Conservation (phyloP, 148 eudicot genomes). For the Nepenthes mirabilis region DNA sequence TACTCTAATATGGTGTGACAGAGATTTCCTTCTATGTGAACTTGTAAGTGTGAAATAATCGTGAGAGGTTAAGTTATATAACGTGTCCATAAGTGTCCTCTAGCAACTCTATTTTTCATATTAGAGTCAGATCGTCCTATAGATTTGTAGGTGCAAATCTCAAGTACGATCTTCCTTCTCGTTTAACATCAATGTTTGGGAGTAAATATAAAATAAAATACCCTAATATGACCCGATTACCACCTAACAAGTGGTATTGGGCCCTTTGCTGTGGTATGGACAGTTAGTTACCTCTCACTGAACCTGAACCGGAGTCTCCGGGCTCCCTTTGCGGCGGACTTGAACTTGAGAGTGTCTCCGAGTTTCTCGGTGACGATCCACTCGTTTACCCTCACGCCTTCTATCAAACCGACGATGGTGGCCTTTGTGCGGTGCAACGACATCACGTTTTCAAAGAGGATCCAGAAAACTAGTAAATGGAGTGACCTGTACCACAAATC, state of each 20-base stretch:
- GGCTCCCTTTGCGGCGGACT: constrained; percentile 13
- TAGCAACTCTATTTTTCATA: no score
- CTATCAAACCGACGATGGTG: constrained; percentile 31
- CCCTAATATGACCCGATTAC: no score
- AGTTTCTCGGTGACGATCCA: constrained; percentile 41
- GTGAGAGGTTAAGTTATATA: no score
- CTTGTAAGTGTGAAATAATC: no score
- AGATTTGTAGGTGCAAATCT: no score
- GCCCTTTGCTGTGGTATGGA: background rate
- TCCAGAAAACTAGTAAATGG: constrained; percentile 29
- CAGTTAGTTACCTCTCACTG: constrained; percentile 16
- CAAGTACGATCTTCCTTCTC: no score
- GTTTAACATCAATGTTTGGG: no score
- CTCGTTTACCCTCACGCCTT: constrained; percentile 29
- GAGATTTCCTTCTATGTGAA: no score
- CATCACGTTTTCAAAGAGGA: constrained; percentile 37
- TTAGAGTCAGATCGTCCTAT: no score
- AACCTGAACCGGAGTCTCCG: constrained; percentile 17
- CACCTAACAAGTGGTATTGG: background rate
- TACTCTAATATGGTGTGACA: background rate
- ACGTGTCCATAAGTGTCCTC: no score
- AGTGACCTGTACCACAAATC: constrained; percentile 16
- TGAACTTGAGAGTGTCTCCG: constrained; percentile 27
- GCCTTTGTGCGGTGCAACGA: constrained; percentile 35
- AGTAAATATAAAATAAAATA: no score